These are phyloP conservation scores for Paraphoma sp. DNA, from an alignment of 2,329 filamentous ascomycete species.

Conservation along the genomic window DNA sequence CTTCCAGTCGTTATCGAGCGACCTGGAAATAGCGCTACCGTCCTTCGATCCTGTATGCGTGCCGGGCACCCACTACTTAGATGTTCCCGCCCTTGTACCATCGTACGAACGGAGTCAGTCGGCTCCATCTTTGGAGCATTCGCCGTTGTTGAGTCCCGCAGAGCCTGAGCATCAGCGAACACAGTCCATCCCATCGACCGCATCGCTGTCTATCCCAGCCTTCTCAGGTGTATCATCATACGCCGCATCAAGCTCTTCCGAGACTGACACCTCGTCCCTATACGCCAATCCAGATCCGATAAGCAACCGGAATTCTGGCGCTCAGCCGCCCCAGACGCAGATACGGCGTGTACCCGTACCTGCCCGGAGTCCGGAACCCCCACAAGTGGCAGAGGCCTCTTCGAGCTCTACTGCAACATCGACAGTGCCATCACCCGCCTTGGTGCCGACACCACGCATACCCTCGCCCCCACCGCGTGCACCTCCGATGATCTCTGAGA, in stretches of 20 bases:
- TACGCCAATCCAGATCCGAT: constrained; percentile 1
- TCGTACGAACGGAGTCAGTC: not conserved
- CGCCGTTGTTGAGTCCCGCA: not conserved
- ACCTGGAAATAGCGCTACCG: constrained; percentile 7
- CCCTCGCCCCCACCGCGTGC: not conserved
- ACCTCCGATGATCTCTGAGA: not conserved
- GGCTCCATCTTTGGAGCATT: not conserved
- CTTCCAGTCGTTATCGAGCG: constrained; percentile 7
- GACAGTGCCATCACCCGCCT: not conserved
- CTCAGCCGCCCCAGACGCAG: not conserved
- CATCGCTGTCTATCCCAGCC: not conserved
- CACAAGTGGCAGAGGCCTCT: not conserved
- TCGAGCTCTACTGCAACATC: not conserved
- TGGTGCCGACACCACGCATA: not conserved
- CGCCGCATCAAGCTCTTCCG: not conserved
- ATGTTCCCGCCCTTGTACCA: not conserved
- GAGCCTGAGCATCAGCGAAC: not conserved
- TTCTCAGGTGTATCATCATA: not conserved
- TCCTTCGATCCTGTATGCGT: not conserved
- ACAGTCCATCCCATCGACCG: constrained; percentile 3
- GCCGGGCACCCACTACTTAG: constrained; percentile 4
- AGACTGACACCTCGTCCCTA: constrained; percentile 4
- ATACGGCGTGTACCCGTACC: constrained; percentile 1
- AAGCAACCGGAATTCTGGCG: not conserved
- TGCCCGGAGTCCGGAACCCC: not conserved